Conservation (phyloP, 2,329 filamentous ascomycete genomes). For the Aureobasidium sp. region DNA sequence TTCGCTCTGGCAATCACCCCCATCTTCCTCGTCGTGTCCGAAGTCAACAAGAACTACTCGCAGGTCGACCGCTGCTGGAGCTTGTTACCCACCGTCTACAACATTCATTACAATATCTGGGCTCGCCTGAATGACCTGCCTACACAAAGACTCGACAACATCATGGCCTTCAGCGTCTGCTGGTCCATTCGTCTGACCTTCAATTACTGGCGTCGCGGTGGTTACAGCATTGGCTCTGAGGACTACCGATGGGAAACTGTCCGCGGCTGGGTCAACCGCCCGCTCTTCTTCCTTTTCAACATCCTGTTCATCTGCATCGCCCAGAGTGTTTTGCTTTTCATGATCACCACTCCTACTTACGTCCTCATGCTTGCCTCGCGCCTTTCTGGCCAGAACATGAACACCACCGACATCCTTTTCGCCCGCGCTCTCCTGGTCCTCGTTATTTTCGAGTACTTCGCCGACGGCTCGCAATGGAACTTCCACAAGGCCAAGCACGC, state of each 20-base stretch:
- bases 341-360: slow-evolving; percentile 76
- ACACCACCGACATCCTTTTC: slow-evolving; percentile 49
- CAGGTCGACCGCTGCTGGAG: slow-evolving; percentile 93
- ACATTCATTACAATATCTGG: slow-evolving; percentile 77
- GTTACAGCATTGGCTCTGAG: slow-evolving; percentile 80
- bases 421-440: slow-evolving; percentile 47
- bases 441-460: slow-evolving; percentile 63
- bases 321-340: slow-evolving; percentile 66
- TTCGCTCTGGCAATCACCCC: slow-evolving; percentile 62
- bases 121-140: slow-evolving; percentile 65
- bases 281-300: slow-evolving; percentile 76
- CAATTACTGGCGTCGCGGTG: slow-evolving; percentile 95
- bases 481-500: slow-evolving; percentile 74
- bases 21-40: slow-evolving; percentile 66
- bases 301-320: slow-evolving; percentile 77
- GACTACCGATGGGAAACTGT: slow-evolving; percentile 90
- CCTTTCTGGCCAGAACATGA: slow-evolving; percentile 44
- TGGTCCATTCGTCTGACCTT: slow-evolving; percentile 77
- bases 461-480: slow-evolving; percentile 89
- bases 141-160: slow-evolving; percentile 61
- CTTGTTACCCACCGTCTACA: slow-evolving; percentile 77
- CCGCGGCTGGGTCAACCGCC: slow-evolving; percentile 52
- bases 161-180: slow-evolving; percentile 59
- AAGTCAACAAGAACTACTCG: slow-evolving; percentile 91
- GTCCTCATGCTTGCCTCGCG: slow-evolving; percentile 63